These are phyloP conservation scores for Fusarium torreyae DNA, from an alignment of 2,329 filamentous ascomycete species.

Conservation along the genomic window DNA sequence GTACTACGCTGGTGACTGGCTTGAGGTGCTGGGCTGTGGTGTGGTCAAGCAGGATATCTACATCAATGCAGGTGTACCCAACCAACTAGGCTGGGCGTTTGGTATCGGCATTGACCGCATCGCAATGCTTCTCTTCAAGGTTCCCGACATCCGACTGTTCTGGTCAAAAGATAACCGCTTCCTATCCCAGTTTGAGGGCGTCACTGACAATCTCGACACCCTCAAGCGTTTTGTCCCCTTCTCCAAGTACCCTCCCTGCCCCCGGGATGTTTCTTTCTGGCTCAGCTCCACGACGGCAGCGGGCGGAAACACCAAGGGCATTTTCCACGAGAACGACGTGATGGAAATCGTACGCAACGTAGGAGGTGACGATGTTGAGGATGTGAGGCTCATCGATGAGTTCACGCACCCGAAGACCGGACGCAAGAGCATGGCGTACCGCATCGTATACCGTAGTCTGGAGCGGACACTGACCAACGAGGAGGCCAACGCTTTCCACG, in stretches of 20 bases:
- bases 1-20: constrained; percentile 94
- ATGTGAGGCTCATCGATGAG: constrained; percentile 86
- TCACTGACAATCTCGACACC: constrained; percentile 65
- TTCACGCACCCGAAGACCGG: constrained; percentile 91
- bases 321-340: constrained; percentile 94
- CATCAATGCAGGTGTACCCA: constrained; percentile 80
- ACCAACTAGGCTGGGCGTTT: constrained; percentile 93
- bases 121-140: constrained; percentile 96
- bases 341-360: constrained; percentile 94
- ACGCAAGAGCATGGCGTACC: constrained; percentile 88
- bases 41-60: constrained; percentile 88
- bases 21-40: constrained; percentile 95
- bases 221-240: constrained; percentile 84
- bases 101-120: constrained; percentile 94
- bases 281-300: constrained; percentile 66
- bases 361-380: constrained; percentile 87
- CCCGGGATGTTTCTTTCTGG: constrained; percentile 97
- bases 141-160: constrained; percentile 96
- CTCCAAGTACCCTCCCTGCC: constrained; percentile 90
- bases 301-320: constrained; percentile 62
- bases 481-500: constrained; percentile 84
- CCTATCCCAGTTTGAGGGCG: constrained; percentile 83
- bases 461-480: constrained; percentile 90
- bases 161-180: constrained; percentile 92
- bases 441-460: constrained; percentile 93